Evolutionary conservation across 345 rosid species (phyloP).

Genomic region (Geranium brycei): DNA sequence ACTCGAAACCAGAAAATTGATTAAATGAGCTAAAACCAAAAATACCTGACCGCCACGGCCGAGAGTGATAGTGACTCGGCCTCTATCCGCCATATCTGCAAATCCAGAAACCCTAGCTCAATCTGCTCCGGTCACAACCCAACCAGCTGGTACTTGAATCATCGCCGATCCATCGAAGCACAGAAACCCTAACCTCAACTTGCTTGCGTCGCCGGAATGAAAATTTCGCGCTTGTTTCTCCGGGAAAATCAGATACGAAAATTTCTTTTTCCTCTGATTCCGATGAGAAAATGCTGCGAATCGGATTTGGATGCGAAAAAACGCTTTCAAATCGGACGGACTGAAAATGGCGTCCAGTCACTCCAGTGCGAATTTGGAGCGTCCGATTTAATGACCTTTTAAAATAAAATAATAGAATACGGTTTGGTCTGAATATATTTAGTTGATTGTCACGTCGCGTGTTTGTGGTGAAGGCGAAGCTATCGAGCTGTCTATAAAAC

Average conservation of each 20-base stretch:
- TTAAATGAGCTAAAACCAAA: background rate
- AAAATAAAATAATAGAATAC: too few species aligned
- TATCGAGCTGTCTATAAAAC: too few species aligned
- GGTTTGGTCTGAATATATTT: too few species aligned
- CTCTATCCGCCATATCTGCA: slow-evolving; percentile 52
- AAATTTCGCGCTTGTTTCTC: background rate
- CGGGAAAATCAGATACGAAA: background rate
- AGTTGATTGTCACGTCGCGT: too few species aligned
- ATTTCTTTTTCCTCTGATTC: background rate
- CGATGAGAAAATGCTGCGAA: background rate
- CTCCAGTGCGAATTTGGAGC: background rate
- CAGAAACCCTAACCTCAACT: background rate
- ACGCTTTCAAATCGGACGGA: background rate
- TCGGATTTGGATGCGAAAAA: background rate
- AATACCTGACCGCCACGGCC: slow-evolving; percentile 80
- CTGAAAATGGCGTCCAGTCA: background rate
- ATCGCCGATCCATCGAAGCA: background rate
- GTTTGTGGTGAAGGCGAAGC: too few species aligned
- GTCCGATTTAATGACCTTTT: background rate
- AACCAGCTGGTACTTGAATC: background rate
- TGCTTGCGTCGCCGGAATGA: background rate
- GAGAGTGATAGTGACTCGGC: slow-evolving; percentile 71
- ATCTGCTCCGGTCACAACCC: background rate
- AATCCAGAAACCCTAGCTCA: slow-evolving; percentile 22
- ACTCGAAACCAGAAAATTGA: too few species aligned